These are phyloP conservation scores for Taiozyma sp. DNA, from an alignment of 1,139 yeast genomes.

Conservation along the genomic window DNA sequence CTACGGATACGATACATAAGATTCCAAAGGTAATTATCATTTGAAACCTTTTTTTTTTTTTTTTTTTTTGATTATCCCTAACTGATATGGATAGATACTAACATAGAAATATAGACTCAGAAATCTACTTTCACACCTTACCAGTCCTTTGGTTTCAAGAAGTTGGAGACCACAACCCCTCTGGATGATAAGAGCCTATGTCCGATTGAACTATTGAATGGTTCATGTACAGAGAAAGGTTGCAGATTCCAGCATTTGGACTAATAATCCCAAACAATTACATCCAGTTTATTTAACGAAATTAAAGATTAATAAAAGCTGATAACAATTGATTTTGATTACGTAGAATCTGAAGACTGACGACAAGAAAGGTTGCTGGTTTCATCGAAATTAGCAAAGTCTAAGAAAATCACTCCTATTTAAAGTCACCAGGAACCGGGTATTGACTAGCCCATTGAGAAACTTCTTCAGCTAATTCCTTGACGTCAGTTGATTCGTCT, in stretches of 20 bases:
- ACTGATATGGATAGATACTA: conserved; percentile 6
- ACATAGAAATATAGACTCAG: conserved; percentile 8
- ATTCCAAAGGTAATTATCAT: conserved; percentile 14
- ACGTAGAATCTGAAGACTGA: not conserved
- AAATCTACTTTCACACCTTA: conserved; percentile 9
- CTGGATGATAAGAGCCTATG: conserved; percentile 8
- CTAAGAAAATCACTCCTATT: conserved; percentile 1
- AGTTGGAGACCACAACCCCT: not conserved
- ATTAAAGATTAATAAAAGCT: not conserved
- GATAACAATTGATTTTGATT: not conserved
- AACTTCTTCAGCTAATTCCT: conserved; percentile 58
- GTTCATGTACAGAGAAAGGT: conserved; percentile 9
- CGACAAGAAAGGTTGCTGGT: too few species aligned
- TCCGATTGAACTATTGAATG: conserved; percentile 14
- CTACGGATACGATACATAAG: conserved; percentile 13
- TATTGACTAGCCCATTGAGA: conserved; percentile 60
- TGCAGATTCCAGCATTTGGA: conserved; percentile 14
- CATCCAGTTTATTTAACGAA: too few species aligned
- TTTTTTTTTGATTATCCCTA: not conserved
- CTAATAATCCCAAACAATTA: not conserved
- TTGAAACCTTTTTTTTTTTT: not conserved
- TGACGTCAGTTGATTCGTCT: conserved; percentile 51
- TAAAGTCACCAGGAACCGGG: conserved; percentile 77
- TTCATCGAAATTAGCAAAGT: too few species aligned
- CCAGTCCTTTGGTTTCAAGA: conserved; percentile 5